Conservation (phyloP, 371 early-diverging fungal species). For the Mortierella sp. region DNA sequence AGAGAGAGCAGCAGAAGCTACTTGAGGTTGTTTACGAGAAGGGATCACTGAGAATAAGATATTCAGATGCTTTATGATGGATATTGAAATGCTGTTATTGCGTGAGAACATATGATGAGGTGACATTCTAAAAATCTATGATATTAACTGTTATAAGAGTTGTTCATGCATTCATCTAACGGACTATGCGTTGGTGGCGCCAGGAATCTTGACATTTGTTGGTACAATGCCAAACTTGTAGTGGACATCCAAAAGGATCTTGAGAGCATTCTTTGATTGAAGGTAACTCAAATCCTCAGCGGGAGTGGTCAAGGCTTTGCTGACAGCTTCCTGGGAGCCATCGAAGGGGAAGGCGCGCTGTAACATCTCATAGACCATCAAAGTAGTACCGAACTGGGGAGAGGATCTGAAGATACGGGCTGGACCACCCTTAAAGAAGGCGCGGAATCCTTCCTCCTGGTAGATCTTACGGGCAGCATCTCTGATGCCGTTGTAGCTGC, state of each 20-base stretch:
- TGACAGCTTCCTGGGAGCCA: slow-evolving; percentile 53
- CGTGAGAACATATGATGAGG: not conserved
- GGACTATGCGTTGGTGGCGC: slow-evolving; percentile 10
- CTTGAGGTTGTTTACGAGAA: too few relatives aligned
- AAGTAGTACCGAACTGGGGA: slow-evolving; percentile 97
- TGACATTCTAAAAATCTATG: slow-evolving; percentile 1
- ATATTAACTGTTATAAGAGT: not conserved
- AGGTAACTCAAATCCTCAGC: slow-evolving; percentile 59
- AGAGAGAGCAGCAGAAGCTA: too few relatives aligned
- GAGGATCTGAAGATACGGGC: slow-evolving; percentile 89
- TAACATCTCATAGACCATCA: slow-evolving; percentile 93
- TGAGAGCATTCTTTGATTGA: slow-evolving; percentile 74
- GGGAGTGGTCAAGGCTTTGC: slow-evolving; percentile 40
- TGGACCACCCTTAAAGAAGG: slow-evolving; percentile 97
- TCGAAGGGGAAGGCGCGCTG: slow-evolving; percentile 84
- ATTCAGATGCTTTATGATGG: too few relatives aligned
- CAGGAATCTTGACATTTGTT: slow-evolving; percentile 40
- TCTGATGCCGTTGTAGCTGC: slow-evolving; percentile 86
- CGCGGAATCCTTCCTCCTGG: slow-evolving; percentile 92
- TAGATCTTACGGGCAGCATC: slow-evolving; percentile 93
- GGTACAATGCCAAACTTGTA: slow-evolving; percentile 60
- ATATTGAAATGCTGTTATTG: too few relatives aligned
- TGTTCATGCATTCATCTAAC: not conserved
- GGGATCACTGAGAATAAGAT: too few relatives aligned
- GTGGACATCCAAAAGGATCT: slow-evolving; percentile 68